Evolutionary conservation across 2,329 filamentous ascomycete genomes (phyloP).

Genomic region (Capronia americana): DNA sequence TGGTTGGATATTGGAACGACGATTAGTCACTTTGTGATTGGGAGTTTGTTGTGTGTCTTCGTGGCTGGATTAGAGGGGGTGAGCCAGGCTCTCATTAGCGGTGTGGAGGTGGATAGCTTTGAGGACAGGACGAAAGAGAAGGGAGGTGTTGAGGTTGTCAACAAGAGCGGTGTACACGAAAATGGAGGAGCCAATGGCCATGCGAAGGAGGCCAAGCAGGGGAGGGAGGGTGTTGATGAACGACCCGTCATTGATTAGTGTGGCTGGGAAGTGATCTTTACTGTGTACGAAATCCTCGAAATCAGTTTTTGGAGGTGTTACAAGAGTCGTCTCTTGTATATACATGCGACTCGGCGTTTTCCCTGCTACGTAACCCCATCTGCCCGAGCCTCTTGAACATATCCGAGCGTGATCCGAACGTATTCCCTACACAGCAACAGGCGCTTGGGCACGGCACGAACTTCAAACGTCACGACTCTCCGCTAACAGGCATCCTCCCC

Average conservation of each 20-base stretch:
- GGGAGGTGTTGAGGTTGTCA: conserved; percentile 26
- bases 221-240: conserved; percentile 15
- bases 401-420: not conserved
- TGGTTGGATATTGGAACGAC: conserved; percentile 98
- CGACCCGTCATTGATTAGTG: conserved; percentile 28
- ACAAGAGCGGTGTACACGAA: not conserved
- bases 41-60: conserved; percentile 86
- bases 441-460: no score
- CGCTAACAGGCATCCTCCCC: no score
- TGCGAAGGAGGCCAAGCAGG: conserved; percentile 1
- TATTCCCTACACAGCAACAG: not conserved
- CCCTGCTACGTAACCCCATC: no score
- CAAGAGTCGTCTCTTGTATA: not conserved
- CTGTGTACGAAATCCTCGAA: not conserved
- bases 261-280: not conserved
- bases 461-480: no score
- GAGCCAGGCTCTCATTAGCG: conserved; percentile 80
- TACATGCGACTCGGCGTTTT: not conserved
- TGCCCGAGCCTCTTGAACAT: not conserved
- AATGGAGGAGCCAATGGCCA: not conserved
- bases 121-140: conserved; percentile 23
- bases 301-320: not conserved
- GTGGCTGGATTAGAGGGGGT: conserved; percentile 85
- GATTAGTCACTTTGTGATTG: conserved; percentile 94
- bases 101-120: conserved; percentile 64